Conservation (phyloP, 768 basidiomycete genomes). For the Megacollybia marginata region DNA sequence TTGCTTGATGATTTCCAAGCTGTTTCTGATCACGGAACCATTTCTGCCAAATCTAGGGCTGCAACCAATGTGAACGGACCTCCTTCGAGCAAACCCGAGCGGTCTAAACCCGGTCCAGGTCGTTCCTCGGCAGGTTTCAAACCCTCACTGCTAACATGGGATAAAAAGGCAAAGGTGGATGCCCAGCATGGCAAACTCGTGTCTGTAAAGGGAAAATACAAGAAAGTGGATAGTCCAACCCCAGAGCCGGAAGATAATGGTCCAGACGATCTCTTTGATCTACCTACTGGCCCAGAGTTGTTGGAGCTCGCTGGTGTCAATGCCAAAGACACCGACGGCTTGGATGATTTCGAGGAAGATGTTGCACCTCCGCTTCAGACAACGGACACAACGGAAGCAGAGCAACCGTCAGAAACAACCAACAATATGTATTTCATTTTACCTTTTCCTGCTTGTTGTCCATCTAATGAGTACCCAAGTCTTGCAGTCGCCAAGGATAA, state of each 20-base stretch:
- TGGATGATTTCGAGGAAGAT: constrained; percentile 58
- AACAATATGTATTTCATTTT: not conserved
- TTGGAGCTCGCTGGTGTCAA: constrained; percentile 44
- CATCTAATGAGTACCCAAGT: constrained; percentile 15
- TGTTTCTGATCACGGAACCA: constrained; percentile 18
- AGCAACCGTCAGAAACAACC: not conserved
- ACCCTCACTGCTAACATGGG: constrained; percentile 37
- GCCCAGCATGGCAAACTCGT: constrained; percentile 29
- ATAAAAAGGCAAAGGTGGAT: too few relatives aligned
- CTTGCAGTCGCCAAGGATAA: constrained; percentile 31
- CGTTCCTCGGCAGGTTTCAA: constrained; percentile 38
- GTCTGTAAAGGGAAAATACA: constrained; percentile 42
- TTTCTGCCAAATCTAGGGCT: constrained; percentile 6
- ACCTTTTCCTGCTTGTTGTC: not conserved
- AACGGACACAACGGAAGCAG: constrained; percentile 12
- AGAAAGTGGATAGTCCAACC: constrained; percentile 42
- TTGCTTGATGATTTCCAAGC: constrained; percentile 36
- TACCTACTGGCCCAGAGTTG: constrained; percentile 37
- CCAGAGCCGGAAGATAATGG: constrained; percentile 6
- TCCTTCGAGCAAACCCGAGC: constrained; percentile 1
- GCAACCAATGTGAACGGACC: constrained; percentile 2
- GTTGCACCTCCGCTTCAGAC: constrained; percentile 12
- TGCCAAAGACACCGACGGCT: constrained; percentile 23
- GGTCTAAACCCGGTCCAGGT: constrained; percentile 40
- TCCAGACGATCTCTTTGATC: constrained; percentile 7